Conservation (phyloP, 345 rosid species). For the Salix viminalis region DNA sequence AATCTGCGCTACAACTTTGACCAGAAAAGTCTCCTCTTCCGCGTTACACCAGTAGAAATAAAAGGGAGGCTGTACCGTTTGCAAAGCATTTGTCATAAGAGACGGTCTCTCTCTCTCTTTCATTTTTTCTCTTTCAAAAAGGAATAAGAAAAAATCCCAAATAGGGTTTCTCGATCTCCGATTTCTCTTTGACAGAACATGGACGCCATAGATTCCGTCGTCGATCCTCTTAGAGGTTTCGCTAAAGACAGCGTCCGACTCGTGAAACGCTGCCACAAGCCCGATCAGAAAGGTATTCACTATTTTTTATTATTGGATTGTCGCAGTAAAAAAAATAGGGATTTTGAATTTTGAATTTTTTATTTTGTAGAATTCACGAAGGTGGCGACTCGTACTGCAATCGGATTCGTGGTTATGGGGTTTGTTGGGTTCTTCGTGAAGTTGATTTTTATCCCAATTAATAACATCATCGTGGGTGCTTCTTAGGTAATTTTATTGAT, state of each 20-base stretch:
- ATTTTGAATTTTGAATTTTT: neutral
- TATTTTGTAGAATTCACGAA: constrained; percentile 51
- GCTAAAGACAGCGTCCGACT: constrained; percentile 76
- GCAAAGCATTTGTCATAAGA: neutral
- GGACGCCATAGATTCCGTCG: constrained; percentile 63
- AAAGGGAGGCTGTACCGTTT: neutral
- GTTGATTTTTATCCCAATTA: constrained; percentile 77
- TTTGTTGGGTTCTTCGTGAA: constrained; percentile 84
- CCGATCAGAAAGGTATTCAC: constrained; percentile 58
- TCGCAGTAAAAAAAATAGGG: neutral
- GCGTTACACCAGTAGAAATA: neutral
- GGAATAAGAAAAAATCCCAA: too few species aligned
- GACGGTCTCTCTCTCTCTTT: neutral
- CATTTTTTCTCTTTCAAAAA: too few species aligned
- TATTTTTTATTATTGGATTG: neutral
- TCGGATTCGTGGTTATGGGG: constrained; percentile 87
- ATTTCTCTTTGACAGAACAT: constrained; percentile 14
- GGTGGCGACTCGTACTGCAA: constrained; percentile 78
- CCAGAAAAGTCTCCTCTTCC: neutral
- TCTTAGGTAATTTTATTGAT: constrained; percentile 32
- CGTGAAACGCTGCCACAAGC: constrained; percentile 79
- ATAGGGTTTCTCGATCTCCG: neutral
- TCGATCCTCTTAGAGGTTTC: constrained; percentile 71
- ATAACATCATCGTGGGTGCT: constrained; percentile 80
- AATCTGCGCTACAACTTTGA: neutral